These are phyloP conservation scores for Schizosaccharomyces osmophilus DNA, from an alignment of 805 yeast genomes.

Conservation along the genomic window DNA sequence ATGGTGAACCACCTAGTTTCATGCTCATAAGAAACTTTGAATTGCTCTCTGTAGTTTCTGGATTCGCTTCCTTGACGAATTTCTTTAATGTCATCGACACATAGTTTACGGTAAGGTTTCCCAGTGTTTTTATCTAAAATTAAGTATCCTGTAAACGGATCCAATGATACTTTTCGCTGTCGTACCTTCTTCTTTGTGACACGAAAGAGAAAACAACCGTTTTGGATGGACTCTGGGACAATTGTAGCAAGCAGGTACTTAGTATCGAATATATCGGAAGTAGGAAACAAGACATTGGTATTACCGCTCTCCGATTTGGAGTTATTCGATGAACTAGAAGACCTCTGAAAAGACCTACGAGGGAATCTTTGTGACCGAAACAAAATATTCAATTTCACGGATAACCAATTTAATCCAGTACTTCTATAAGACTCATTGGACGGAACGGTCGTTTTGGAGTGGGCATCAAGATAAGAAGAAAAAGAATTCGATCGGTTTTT, in stretches of 20 bases:
- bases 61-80: conserved; percentile 48
- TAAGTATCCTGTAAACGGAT: conserved; percentile 28
- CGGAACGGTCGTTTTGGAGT: not conserved
- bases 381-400: not conserved
- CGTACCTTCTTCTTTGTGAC: conserved; percentile 48
- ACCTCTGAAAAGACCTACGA: too few relatives aligned
- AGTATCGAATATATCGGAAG: not conserved
- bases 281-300: too few relatives aligned
- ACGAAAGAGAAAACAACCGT: conserved; percentile 39
- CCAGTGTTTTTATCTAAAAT: conserved; percentile 29
- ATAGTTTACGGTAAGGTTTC: conserved; percentile 11
- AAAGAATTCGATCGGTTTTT: not conserved
- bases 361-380: not conserved
- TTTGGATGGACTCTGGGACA: conserved; percentile 25
- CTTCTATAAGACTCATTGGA: not conserved
- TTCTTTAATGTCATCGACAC: conserved; percentile 39
- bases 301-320: too few relatives aligned
- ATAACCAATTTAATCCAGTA: not conserved
- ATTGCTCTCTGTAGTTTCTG: conserved; percentile 62
- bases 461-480: not conserved
- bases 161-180: conserved; percentile 30
- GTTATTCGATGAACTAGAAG: too few relatives aligned
- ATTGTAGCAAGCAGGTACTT: not conserved
- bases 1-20: conserved; percentile 58
- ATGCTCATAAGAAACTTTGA: conserved; percentile 42